These are phyloP conservation scores for Agaricus blazei DNA, from an alignment of 768 basidiomycete species.

Conservation along the genomic window DNA sequence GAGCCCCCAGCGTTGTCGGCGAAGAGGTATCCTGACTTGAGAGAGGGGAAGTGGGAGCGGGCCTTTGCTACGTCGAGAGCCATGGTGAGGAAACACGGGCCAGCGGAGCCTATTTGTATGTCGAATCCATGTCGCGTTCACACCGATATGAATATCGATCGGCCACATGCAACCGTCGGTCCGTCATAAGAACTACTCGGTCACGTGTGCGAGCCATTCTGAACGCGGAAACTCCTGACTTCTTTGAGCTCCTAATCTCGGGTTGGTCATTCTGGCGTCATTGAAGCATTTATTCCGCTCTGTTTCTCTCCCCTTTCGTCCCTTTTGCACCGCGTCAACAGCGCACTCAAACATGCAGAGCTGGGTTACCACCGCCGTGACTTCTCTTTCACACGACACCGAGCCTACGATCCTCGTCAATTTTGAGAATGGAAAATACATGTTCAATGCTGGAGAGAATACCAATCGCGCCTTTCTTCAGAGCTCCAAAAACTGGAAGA, in stretches of 20 bases:
- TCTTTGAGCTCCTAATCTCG: neutral
- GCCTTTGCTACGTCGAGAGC: slow-evolving; percentile 45
- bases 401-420: slow-evolving; percentile 71
- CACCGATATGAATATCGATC: neutral
- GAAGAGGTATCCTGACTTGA: slow-evolving; percentile 56
- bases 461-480: slow-evolving; percentile 71
- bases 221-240: too few species aligned
- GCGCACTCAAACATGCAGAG: slow-evolving; percentile 26
- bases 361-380: slow-evolving; percentile 62
- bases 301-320: neutral
- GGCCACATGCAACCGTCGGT: neutral
- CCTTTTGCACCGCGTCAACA: neutral
- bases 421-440: slow-evolving; percentile 77
- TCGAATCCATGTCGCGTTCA: neutral
- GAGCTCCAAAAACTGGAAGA: slow-evolving; percentile 59
- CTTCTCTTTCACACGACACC: slow-evolving; percentile 65
- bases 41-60: slow-evolving; percentile 58
- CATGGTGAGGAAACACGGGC: slow-evolving; percentile 2
- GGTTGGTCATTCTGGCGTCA: slow-evolving; percentile 6
- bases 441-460: slow-evolving; percentile 87
- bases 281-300: neutral
- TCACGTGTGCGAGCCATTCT: neutral
- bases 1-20: slow-evolving; percentile 80
- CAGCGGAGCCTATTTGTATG: neutral
- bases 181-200: neutral